Evolutionary conservation across 2,329 filamentous ascomycete genomes (phyloP).

Genomic region (Orbilia quercus): DNA sequence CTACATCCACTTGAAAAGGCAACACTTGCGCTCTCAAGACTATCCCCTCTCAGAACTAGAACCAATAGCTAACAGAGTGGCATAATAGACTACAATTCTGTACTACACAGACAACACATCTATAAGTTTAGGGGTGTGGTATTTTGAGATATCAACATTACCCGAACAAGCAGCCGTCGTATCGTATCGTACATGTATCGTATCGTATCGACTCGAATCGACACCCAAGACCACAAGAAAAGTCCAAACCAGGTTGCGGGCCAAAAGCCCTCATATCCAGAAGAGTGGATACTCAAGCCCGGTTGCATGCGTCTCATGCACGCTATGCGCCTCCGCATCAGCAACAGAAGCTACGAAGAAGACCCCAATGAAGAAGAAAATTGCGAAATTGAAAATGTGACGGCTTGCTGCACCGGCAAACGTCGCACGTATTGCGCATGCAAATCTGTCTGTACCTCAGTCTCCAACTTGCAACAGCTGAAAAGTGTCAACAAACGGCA

Average conservation of each 20-base stretch:
- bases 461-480: too few relatives aligned
- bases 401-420: too few relatives aligned
- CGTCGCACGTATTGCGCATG: too few relatives aligned
- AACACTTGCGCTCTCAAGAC: too few relatives aligned
- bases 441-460: too few relatives aligned
- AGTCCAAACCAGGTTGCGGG: constrained; percentile 46
- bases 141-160: constrained; percentile 17
- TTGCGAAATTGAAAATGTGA: constrained; percentile 43
- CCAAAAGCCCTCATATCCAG: constrained; percentile 54
- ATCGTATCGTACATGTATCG: too few relatives aligned
- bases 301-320: constrained; percentile 42
- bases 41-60: too few relatives aligned
- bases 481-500: constrained; percentile 13
- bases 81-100: too few relatives aligned
- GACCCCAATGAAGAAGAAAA: not conserved
- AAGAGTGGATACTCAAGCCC: constrained; percentile 23
- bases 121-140: constrained; percentile 8
- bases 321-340: not conserved
- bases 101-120: constrained; percentile 3
- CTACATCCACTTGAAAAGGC: too few relatives aligned
- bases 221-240: constrained; percentile 33
- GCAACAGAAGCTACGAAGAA: too few relatives aligned
- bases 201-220: too few relatives aligned
- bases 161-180: constrained; percentile 37
- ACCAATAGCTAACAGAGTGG: too few relatives aligned